Evolutionary conservation across 139 green algal species (phyloP), one percentile per base, ranked within the genome.

Genomic region (Coelastrella sp.): DNA sequence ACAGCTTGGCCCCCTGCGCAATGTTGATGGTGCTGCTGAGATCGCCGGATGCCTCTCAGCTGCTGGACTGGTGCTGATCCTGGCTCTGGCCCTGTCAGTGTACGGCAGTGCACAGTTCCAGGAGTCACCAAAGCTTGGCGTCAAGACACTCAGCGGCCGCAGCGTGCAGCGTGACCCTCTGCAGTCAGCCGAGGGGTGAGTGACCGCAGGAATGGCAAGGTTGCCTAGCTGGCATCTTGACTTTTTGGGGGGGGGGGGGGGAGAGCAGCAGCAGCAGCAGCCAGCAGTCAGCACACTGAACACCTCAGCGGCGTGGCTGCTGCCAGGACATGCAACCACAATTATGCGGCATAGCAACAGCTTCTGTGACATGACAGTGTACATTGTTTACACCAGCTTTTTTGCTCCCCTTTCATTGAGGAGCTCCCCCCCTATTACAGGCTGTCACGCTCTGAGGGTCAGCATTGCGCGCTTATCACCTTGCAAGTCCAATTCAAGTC

Each of bases 101-200:
- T 99, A 99, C 91, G 98, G 98, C 89, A 89, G 91, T 0, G 94
- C 95, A 68, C 95, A 94, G 78, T 99, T 99, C 96, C 96, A 99
- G 95, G 82, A 91, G 19, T 89, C 96, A 17, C 88, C 94, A 20
- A 73, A 87, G 65, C 59, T 98, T 6, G 95, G 96, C 82, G 92
- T 97, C n/a, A 99, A 99, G 96, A 99, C 98, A 6, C 95, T 99
- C 60, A 97, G 96, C 59, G 97, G 97, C 91, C 94, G 97, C 89
- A 92, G 92, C 63, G 89, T 99, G 12, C 63, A 91, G n/a, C 65
- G 85, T 11, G 97, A 99, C 91, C 93, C 95, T 25, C 95, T 98
- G 76, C 96, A 97, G 94, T 94, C 92, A 82, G 84, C 94, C 58
- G 93, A 98, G 22, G 96, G 95, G 93, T 96, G 84, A 92, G 94